A percentile compares a stretch with the other conserved stretches of the same genome.
phyloP scores from a whole-genome alignment of 2,329 filamentous ascomycete species.

The Pseudonectria buxi region DNA sequence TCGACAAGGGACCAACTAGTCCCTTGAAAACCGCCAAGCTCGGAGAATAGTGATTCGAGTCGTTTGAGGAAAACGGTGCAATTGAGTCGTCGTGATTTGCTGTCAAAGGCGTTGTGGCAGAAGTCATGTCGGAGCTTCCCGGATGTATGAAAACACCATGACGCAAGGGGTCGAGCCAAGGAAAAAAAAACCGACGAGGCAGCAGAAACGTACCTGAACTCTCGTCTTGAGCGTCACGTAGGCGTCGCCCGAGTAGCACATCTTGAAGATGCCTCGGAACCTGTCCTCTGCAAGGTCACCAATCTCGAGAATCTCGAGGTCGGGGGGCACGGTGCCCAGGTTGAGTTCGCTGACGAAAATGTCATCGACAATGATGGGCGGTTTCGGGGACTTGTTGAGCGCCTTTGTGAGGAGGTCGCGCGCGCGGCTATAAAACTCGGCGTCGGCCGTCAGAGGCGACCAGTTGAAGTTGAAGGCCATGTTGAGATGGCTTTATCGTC shows the following conservation, averaged over 20 bases:
- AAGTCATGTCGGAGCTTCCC: slow-evolving; percentile 4
- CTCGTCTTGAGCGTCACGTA: slow-evolving; percentile 91
- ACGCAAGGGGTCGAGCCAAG: slow-evolving; percentile 5
- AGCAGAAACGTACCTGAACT: slow-evolving; percentile 64
- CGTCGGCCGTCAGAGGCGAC: slow-evolving; percentile 96
- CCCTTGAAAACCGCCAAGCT: too few species aligned
- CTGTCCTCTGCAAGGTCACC: slow-evolving; percentile 94
- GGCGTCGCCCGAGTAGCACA: slow-evolving; percentile 94
- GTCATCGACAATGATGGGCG: slow-evolving; percentile 98
- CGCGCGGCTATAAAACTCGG: slow-evolving; percentile 80
- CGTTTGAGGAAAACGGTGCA: too few species aligned
- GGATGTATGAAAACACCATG: not conserved
- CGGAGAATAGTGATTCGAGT: too few species aligned
- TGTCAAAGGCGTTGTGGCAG: not conserved
- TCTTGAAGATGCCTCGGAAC: slow-evolving; percentile 98
- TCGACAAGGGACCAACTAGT: too few species aligned
- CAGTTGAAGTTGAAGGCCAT: slow-evolving; percentile 99
- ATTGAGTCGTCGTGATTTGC: too few species aligned
- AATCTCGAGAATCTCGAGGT: slow-evolving; percentile 95
- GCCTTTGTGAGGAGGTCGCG: slow-evolving; percentile 91
- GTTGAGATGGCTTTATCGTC: slow-evolving; percentile 41
- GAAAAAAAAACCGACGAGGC: slow-evolving; percentile 10
- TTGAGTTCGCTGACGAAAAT: slow-evolving; percentile 98
- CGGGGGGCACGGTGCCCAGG: slow-evolving; percentile 85
- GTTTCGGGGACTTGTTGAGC: slow-evolving; percentile 95